Base-by-base conservation (phyloP, 345 rosid species). In the Brassica cretica region DNA sequence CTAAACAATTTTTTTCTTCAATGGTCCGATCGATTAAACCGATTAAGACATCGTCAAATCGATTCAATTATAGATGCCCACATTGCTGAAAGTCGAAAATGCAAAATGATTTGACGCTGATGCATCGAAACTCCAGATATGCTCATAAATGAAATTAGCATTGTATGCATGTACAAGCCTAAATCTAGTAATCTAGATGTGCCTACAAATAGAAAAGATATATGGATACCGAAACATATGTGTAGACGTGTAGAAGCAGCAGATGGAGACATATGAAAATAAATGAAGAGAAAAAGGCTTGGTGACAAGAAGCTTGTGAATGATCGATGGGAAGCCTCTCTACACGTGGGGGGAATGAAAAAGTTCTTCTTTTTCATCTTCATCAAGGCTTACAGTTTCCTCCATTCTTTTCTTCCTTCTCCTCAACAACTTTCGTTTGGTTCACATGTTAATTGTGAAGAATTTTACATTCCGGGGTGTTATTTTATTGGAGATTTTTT, bases 311-410 rank as follows among this genome's bases (percentile, higher is more conserved):
- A 79, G 67, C 75, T 56, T 79, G 82, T 79, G 82, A 79, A 74
- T 64, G 74, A 63, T 78, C 77, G 46, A 68, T 68, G 49, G 3
- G 51, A 68, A 70, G 72, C 60, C 75, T 53, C 71, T 37, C 8
- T 73, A 74, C 82, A 79, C 82, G 79, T 79, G 75, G 29, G 82
- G 65, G 56, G 82, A 79, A 79, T 79, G 82, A 74, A 74, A 74
- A 74, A 69, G 37, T 74, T 79, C 67, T 39, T 70, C 70, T 21
- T 77, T 79, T 35, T 41, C 75, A 59, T 32, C 56, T 78, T 66
- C 56, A 30, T 66, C 69, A 66, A 72, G 3, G 73, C 69, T 72
- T 72, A 25, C 60, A 39, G 8, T 77, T 67, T 72, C 49, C 59
- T 66, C 67, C 24, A 63, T 63, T 63, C 21, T 63, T 63, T 30